phyloP scores from a whole-genome alignment of 2,329 filamentous ascomycete genomes.

The Teratosphaeria nubilosa region DNA sequence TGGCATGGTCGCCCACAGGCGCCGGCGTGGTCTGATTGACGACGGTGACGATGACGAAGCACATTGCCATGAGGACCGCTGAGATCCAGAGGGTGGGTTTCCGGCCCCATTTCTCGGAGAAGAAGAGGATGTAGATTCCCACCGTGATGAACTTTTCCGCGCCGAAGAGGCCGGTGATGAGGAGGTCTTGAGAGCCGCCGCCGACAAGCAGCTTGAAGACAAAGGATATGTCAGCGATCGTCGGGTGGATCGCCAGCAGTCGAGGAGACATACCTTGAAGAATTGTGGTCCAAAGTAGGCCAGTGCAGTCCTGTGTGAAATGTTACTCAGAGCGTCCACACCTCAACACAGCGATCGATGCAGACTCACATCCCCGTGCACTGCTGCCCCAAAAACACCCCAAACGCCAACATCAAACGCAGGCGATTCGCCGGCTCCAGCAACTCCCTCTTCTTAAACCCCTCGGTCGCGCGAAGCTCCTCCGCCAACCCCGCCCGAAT shows the following conservation, averaged over 20 bases:
- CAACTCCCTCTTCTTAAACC: constrained; percentile 30
- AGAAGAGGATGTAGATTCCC: neutral
- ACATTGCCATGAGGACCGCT: constrained; percentile 25
- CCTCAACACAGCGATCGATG: neutral
- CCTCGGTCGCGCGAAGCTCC: constrained; percentile 33
- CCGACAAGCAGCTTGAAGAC: neutral
- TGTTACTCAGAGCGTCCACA: neutral
- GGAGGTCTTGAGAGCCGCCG: neutral
- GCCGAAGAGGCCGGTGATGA: constrained; percentile 2
- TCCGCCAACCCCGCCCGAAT: constrained; percentile 31
- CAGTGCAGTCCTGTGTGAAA: neutral
- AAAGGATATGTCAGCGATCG: neutral
- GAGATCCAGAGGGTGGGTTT: constrained; percentile 19
- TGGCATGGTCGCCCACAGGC: constrained; percentile 17
- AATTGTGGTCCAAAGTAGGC: constrained; percentile 1
- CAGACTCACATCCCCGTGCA: neutral
- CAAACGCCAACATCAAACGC: neutral
- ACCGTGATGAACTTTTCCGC: neutral
- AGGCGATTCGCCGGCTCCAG: constrained; percentile 33
- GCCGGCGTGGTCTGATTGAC: constrained; percentile 24
- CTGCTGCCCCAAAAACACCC: neutral
- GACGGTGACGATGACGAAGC: constrained; percentile 25
- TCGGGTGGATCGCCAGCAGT: no score
- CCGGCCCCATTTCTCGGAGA: neutral
- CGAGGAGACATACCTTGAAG: neutral